phyloP scores from a whole-genome alignment of 768 basidiomycete genomes.

The Calvatia gigantea region DNA sequence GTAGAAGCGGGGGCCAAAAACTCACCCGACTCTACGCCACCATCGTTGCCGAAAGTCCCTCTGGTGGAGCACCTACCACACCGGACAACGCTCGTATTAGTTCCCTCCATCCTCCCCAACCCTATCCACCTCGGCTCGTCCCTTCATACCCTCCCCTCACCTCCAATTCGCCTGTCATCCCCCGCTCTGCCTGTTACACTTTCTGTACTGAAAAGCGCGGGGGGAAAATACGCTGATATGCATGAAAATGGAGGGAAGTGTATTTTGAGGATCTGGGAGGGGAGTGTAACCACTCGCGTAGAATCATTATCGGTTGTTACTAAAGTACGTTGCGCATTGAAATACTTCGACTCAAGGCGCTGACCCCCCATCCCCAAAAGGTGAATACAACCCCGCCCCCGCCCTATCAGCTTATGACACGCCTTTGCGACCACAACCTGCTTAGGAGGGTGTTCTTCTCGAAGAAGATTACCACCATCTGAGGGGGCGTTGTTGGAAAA shows the following conservation, averaged over 20 bases:
- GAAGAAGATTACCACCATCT: conserved; percentile 42
- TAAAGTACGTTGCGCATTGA: too few relatives aligned
- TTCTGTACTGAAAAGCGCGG: conserved; percentile 67
- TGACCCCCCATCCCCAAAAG: conserved; percentile 35
- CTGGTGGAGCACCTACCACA: conserved; percentile 54
- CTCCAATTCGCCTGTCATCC: conserved; percentile 80
- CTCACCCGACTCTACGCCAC: conserved; percentile 79
- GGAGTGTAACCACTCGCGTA: conserved; percentile 63
- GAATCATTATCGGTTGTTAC: conserved; percentile 60
- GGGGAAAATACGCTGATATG: conserved; percentile 84
- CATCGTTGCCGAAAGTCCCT: conserved; percentile 78
- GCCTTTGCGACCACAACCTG: conserved; percentile 49
- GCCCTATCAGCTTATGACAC: conserved; percentile 68
- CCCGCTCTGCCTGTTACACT: conserved; percentile 67
- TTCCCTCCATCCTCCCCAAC: conserved; percentile 44
- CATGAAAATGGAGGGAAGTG: conserved; percentile 75
- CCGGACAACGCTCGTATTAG: conserved; percentile 31
- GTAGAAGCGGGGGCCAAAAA: conserved; percentile 84
- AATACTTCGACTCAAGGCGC: background rate
- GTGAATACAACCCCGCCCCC: conserved; percentile 74
- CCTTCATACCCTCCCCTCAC: conserved; percentile 69
- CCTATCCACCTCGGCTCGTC: conserved; percentile 65
- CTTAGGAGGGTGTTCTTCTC: conserved; percentile 62
- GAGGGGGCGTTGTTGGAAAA: conserved; percentile 71
- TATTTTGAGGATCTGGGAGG: conserved; percentile 72